These are phyloP conservation scores for Delonix regia DNA, from an alignment of 306 rosid genomes.

Conservation along the genomic window DNA sequence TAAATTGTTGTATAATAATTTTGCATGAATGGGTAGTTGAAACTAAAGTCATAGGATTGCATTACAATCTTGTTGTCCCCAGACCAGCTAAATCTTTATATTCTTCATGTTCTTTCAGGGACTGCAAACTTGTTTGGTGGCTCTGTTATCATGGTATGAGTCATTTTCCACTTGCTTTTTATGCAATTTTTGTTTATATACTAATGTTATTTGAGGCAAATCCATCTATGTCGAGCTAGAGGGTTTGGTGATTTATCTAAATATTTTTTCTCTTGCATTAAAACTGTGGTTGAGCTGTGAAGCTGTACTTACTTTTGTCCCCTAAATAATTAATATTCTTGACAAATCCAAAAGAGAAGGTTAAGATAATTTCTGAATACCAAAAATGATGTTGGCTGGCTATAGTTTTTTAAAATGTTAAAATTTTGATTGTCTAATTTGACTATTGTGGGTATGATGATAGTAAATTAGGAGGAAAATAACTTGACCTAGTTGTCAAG, in stretches of 20 bases:
- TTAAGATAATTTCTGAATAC: not conserved
- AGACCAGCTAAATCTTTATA: conserved; percentile 33
- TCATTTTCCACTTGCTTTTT: conserved; percentile 22
- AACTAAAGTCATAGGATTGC: not conserved
- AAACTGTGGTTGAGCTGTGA: conserved; percentile 26
- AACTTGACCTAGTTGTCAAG: not conserved
- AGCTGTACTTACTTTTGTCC: not conserved
- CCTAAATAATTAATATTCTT: not conserved
- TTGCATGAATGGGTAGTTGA: not conserved
- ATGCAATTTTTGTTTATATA: conserved; percentile 3
- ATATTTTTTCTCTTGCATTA: not conserved
- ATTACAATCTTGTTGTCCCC: not conserved
- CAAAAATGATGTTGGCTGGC: not conserved
- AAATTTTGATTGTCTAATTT: not conserved
- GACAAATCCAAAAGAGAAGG: conserved; percentile 13
- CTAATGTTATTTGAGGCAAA: not conserved
- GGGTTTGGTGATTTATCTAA: conserved; percentile 5
- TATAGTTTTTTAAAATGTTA: not conserved
- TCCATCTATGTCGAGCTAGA: not conserved
- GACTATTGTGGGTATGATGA: conserved; percentile 6
- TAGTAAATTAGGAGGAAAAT: not conserved
- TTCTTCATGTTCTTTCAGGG: conserved; percentile 66
- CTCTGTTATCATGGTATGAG: conserved; percentile 81
- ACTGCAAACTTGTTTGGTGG: conserved; percentile 96
- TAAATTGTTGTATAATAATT: not conserved